Conservation (phyloP, 2,329 filamentous ascomycete genomes). For the Diaporthe vexans region DNA sequence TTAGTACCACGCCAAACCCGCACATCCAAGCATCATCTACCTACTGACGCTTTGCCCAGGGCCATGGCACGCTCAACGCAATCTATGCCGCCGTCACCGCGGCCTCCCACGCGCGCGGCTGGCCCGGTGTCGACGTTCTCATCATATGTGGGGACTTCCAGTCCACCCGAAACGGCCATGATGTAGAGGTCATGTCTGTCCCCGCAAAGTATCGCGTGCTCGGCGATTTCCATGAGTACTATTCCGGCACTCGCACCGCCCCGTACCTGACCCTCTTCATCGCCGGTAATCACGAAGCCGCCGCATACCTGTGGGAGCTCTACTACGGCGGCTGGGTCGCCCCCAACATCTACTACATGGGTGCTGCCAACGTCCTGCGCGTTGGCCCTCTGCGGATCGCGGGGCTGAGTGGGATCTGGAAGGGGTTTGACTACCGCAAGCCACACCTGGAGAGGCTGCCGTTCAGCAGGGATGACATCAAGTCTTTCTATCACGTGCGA, state of each 20-base stretch:
- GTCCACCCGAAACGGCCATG: conserved; percentile 83
- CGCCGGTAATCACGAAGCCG: conserved; percentile 95
- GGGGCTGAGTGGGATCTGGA: conserved; percentile 95
- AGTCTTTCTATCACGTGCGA: conserved; percentile 88
- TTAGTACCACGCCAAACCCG: conserved; percentile 3
- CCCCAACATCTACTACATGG: conserved; percentile 97
- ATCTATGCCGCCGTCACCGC: conserved; percentile 86
- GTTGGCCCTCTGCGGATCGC: conserved; percentile 89
- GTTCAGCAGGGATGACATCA: conserved; percentile 82
- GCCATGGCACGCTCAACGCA: conserved; percentile 90
- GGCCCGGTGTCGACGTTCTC: conserved; percentile 87
- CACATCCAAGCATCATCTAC: background rate
- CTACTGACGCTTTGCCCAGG: conserved; percentile 62
- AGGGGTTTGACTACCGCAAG: conserved; percentile 87
- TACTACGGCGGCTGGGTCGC: conserved; percentile 98
- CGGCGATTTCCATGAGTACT: conserved; percentile 95
- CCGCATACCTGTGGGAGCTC: conserved; percentile 89
- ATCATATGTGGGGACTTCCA: conserved; percentile 98
- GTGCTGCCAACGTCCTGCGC: conserved; percentile 89
- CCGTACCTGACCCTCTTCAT: conserved; percentile 94
- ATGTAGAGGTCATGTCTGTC: conserved; percentile 90
- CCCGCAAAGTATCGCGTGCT: conserved; percentile 89
- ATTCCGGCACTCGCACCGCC: conserved; percentile 81
- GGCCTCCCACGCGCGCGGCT: conserved; percentile 78
- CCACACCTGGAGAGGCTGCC: conserved; percentile 88